A percentile compares a stretch with the other conserved stretches of the same genome.
phyloP scores from a whole-genome alignment of 2,329 filamentous ascomycete species.

The Aspergillus neoniger region DNA sequence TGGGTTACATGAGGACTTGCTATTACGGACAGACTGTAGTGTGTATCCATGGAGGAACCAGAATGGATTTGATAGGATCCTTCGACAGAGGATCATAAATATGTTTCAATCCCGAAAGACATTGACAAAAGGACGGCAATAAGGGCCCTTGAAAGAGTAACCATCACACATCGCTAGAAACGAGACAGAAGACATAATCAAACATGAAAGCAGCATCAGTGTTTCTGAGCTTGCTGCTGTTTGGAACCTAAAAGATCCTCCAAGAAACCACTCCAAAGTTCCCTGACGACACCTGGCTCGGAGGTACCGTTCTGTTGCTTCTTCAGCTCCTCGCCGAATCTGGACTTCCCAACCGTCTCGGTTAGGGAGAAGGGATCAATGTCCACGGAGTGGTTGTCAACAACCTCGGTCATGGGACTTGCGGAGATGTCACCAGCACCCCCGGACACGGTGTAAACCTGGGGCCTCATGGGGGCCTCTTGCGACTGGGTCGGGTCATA shows the following conservation, averaged over 20 bases:
- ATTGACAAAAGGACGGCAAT: not conserved
- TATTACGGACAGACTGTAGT: not conserved
- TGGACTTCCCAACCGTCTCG: conserved; percentile 48
- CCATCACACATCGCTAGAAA: conserved; percentile 17
- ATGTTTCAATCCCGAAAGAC: not conserved
- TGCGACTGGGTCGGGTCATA: conserved; percentile 25
- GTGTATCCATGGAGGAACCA: not conserved
- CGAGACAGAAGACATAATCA: conserved; percentile 5
- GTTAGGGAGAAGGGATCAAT: conserved; percentile 60
- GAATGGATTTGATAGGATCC: not conserved
- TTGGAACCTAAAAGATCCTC: conserved; percentile 42
- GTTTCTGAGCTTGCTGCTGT: conserved; percentile 24
- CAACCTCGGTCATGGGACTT: conserved; percentile 60
- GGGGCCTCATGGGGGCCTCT: conserved; percentile 53
- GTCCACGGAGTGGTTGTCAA: conserved; percentile 58
- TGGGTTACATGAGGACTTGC: not conserved
- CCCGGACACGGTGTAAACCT: conserved; percentile 57
- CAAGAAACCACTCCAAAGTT: conserved; percentile 40
- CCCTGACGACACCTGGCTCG: conserved; percentile 34
- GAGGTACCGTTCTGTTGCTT: conserved; percentile 38
- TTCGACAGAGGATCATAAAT: not conserved
- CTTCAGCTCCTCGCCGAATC: conserved; percentile 37
- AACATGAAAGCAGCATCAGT: conserved; percentile 17
- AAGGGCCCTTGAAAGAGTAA: conserved; percentile 1
- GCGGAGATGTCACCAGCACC: conserved; percentile 46